These are phyloP conservation scores for Trichomonascaceae sp. DNA, from an alignment of 1,139 yeast genomes.

Conservation along the genomic window DNA sequence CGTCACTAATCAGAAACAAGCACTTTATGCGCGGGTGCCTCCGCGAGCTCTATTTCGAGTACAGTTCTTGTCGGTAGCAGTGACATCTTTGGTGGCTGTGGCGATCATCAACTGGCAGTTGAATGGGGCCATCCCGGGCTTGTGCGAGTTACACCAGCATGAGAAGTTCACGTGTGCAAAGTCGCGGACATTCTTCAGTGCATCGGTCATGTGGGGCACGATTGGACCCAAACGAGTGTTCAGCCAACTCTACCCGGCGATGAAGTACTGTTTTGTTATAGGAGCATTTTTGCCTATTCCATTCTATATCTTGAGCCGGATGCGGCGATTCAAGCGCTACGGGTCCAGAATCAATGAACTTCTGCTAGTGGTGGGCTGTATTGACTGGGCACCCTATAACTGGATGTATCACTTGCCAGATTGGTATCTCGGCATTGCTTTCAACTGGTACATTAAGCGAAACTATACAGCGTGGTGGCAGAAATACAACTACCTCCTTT, in stretches of 20 bases:
- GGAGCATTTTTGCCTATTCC: conserved; percentile 30
- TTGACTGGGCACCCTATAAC: conserved; percentile 35
- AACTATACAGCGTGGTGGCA: conserved; percentile 47
- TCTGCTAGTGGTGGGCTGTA: conserved; percentile 36
- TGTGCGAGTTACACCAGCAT: conserved; percentile 33
- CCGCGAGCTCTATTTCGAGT: conserved; percentile 46
- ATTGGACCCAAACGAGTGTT: conserved; percentile 54
- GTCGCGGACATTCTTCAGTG: conserved; percentile 34
- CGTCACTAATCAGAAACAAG: conserved; percentile 44
- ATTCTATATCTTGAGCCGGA: conserved; percentile 18
- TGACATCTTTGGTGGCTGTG: conserved; percentile 31
- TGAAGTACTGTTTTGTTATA: conserved; percentile 33
- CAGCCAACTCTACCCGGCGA: conserved; percentile 32
- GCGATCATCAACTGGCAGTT: conserved; percentile 44
- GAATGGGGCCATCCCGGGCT: conserved; percentile 23
- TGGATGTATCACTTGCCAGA: conserved; percentile 39
- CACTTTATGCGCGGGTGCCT: conserved; percentile 42
- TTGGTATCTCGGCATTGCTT: conserved; percentile 35
- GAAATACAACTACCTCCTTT: conserved; percentile 47
- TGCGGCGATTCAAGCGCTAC: conserved; percentile 15
- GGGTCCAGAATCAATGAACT: conserved; percentile 33
- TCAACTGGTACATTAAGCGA: conserved; percentile 40
- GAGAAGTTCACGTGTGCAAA: conserved; percentile 25
- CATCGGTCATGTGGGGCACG: conserved; percentile 51
- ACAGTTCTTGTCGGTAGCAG: conserved; percentile 33